Evolutionary conservation across 306 rosid genomes (phyloP), one percentile per base, ranked within the genome.

Genomic region (Delonix regia): DNA sequence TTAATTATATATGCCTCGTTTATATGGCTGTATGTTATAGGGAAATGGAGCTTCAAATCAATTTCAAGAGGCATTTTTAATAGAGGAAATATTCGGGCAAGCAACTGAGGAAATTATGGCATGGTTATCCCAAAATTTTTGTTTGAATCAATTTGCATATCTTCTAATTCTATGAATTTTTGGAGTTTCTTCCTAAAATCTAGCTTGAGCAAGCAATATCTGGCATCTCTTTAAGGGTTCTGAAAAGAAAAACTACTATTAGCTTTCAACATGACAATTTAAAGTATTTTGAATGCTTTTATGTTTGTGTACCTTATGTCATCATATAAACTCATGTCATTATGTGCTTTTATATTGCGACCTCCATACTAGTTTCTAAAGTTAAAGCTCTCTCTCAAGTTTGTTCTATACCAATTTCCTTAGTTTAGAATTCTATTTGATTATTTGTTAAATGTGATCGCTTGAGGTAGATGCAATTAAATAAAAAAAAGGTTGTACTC

Each of bases 101-200:
- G 97, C 90, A 10, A 89, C 89, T 0, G 75, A 27, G 11, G 97
- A 94, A 79, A 87, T 94, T 41, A 74, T 62, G 36, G 5, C 71
- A 0, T 81, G 79, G 84, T 39, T 87, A 16, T 56, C 84, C 60
- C 81, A 38, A 85, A 59, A 5, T 14, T 41, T 73, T 73, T 21
- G 9, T 42, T 16, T 12, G 47, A 68, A 24, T 39, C 49, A 53
- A 13, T 5, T 41, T 9, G 6, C 7, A 3, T 57, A 4, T 15
- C n/a, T 62, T 8, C 7, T 47, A 7, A 8, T n/a, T n/a, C n/a
- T 36, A 0, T 3, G 3, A 14, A 47, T 16, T 47, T 18, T 9
- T 34, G 47, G 5, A 9, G 70, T 64, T 64, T 64, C 18, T 28
- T 4, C 19, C 11, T 36, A 1, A 63, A 63, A 21, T 36, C 25